These are phyloP conservation scores for Taxawa tesnikishii DNA, from an alignment of 2,329 filamentous ascomycete species.

Conservation along the genomic window DNA sequence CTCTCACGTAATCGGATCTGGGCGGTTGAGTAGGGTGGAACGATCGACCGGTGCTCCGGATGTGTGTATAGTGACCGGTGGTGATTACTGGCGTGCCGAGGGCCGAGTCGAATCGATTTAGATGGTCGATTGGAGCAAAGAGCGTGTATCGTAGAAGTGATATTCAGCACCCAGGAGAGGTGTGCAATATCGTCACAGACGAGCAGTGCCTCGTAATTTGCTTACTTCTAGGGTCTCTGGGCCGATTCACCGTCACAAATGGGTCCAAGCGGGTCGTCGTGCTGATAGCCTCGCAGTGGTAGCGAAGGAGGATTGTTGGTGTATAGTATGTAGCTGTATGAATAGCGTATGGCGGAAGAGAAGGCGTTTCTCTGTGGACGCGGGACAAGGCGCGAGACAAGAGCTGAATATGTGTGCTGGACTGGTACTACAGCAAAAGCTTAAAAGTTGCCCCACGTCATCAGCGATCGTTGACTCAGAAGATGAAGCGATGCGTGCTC, in stretches of 20 bases:
- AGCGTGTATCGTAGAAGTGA: not conserved
- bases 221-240: no score
- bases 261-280: not conserved
- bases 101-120: no score
- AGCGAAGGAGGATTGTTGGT: not conserved
- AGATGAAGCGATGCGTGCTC: no score
- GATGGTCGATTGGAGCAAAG: not conserved
- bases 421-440: not conserved
- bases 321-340: not conserved
- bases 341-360: not conserved
- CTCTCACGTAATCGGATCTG: not conserved
- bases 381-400: no score
- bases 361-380: no score
- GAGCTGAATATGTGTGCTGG: no score
- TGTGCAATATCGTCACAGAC: no score
- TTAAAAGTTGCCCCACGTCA: not conserved
- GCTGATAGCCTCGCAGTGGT: not conserved
- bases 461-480: no score
- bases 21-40: not conserved
- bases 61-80: no score
- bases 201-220: no score
- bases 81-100: no score
- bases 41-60: not conserved
- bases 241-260: not conserved
- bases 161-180: no score